A percentile compares a stretch with the other conserved stretches of the same genome.
Conservation (phyloP, 2,329 filamentous ascomycete species). For the Thyridium curvatum region DNA sequence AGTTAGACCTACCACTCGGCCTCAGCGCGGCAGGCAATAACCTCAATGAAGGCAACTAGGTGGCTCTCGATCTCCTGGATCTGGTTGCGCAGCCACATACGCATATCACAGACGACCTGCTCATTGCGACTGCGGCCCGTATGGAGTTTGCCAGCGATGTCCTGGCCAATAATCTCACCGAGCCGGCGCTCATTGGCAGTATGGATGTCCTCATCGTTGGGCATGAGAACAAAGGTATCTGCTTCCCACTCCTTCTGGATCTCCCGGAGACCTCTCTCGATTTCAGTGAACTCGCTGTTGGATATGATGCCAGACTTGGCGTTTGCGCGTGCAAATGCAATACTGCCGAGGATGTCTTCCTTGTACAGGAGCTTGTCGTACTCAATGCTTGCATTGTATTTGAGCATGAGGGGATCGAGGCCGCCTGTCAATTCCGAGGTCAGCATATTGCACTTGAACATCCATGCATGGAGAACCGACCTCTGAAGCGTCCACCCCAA, state of each 20-base stretch:
- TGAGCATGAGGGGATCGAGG: slow-evolving; percentile 78
- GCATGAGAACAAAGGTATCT: slow-evolving; percentile 42
- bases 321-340: slow-evolving; percentile 79
- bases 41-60: slow-evolving; percentile 63
- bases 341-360: slow-evolving; percentile 73
- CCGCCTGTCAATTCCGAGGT: slow-evolving; percentile 46
- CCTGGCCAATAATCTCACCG: slow-evolving; percentile 80
- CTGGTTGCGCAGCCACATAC: slow-evolving; percentile 77
- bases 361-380: slow-evolving; percentile 75
- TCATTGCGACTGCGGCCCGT: slow-evolving; percentile 85
- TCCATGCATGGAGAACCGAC: too few relatives aligned
- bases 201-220: slow-evolving; percentile 57
- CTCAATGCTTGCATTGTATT: slow-evolving; percentile 76
- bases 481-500: slow-evolving; percentile 44
- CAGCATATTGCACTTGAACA: too few relatives aligned
- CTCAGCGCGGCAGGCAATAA: slow-evolving; percentile 64
- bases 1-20: slow-evolving; percentile 50
- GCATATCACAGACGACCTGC: slow-evolving; percentile 86
- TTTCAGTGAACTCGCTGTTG: slow-evolving; percentile 63
- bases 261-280: slow-evolving; percentile 62
- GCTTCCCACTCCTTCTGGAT: slow-evolving; percentile 48
- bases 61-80: slow-evolving; percentile 63
- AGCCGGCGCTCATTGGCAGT: slow-evolving; percentile 67
- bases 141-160: slow-evolving; percentile 82
- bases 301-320: slow-evolving; percentile 68